phyloP scores from a whole-genome alignment of 192 early-diverging fungal genomes.

The Gonapodya prolifera region DNA sequence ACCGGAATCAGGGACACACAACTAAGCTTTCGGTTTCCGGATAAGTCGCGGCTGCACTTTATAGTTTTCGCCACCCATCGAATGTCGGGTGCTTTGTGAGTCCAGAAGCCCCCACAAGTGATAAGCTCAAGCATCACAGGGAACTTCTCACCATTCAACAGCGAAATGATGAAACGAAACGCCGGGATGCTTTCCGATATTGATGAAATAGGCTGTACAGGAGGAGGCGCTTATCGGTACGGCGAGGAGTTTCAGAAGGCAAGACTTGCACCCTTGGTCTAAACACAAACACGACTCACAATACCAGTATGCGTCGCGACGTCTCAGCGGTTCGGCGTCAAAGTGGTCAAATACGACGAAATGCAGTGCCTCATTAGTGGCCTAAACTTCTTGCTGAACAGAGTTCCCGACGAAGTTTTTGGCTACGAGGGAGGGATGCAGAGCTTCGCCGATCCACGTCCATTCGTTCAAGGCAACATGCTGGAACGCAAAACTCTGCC shows the following conservation, averaged over 20 bases:
- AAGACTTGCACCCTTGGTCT: too few species aligned
- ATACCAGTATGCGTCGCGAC: too few species aligned
- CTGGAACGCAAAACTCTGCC: too few species aligned
- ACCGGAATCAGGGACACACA: not conserved
- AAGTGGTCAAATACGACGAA: not conserved
- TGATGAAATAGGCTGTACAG: not conserved
- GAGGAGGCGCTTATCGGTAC: not conserved
- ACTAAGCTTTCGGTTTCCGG: not conserved
- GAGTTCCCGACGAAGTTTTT: not conserved
- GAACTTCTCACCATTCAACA: not conserved
- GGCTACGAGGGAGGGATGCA: not conserved
- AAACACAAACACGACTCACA: too few species aligned
- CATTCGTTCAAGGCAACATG: too few species aligned
- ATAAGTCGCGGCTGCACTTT: not conserved
- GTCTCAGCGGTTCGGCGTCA: not conserved
- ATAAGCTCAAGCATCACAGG: too few species aligned
- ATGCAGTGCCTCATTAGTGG: not conserved
- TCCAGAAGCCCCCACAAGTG: not conserved
- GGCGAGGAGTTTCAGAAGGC: slow-evolving; percentile 1
- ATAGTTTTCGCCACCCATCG: not conserved
- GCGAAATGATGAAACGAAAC: not conserved
- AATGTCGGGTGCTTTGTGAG: not conserved
- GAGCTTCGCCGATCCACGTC: not conserved
- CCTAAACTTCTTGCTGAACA: not conserved
- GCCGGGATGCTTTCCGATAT: not conserved